Conservation (phyloP, 768 basidiomycete species). For the Auricularia sp. region DNA sequence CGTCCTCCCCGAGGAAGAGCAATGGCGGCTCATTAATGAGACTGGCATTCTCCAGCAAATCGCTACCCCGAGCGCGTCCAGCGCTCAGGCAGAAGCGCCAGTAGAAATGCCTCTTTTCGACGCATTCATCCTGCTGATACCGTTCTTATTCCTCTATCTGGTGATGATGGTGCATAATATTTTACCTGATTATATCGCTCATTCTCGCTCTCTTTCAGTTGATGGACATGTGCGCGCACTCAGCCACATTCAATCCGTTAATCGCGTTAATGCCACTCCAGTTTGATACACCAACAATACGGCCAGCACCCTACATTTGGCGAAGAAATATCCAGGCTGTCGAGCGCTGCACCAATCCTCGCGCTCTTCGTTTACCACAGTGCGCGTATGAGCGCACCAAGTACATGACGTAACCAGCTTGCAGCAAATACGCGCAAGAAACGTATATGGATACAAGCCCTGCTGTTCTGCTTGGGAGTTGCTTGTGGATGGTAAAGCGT, state of each 20-base stretch:
- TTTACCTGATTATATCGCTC: neutral
- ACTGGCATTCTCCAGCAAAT: constrained; percentile 34
- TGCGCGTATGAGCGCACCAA: constrained; percentile 23
- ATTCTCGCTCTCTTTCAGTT: neutral
- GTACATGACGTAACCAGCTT: constrained; percentile 1
- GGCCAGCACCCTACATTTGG: constrained; percentile 44
- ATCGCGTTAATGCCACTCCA: constrained; percentile 18
- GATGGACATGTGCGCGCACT: neutral
- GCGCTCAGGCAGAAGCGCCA: neutral
- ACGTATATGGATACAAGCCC: constrained; percentile 39
- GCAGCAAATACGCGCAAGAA: constrained; percentile 60
- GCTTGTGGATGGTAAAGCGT: constrained; percentile 56
- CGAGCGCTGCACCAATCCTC: constrained; percentile 62
- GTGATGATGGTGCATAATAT: constrained; percentile 39
- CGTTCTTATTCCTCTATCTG: constrained; percentile 62
- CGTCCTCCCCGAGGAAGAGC: constrained; percentile 62
- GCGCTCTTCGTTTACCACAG: constrained; percentile 70
- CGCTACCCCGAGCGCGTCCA: neutral
- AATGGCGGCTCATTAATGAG: constrained; percentile 66
- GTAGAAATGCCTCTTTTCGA: constrained; percentile 6
- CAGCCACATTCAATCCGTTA: neutral
- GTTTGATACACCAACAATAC: constrained; percentile 73
- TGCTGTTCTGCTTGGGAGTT: constrained; percentile 50
- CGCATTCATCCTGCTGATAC: constrained; percentile 54
- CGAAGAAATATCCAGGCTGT: constrained; percentile 46